Percentiles rank a stretch among this genome's conserved stretches.
These are phyloP conservation scores for Paramecium caudatum DNA, from an alignment of 73 alveolate genomes.

Conservation along the genomic window DNA sequence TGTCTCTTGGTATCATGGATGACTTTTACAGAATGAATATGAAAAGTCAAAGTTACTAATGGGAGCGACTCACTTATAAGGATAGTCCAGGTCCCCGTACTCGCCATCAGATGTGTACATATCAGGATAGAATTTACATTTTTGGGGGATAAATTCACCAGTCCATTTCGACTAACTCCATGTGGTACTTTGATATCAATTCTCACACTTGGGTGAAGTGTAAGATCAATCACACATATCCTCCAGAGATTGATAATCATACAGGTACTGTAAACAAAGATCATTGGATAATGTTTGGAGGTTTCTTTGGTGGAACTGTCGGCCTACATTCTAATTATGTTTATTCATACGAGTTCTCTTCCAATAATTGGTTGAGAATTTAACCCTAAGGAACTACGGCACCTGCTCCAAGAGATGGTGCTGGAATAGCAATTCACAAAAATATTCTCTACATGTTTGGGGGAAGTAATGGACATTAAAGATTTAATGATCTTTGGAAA, in stretches of 20 bases:
- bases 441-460: slow-evolving; percentile 71
- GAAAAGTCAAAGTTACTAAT: slow-evolving; percentile 5
- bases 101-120: slow-evolving; percentile 7
- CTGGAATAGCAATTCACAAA: slow-evolving; percentile 27
- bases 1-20: slow-evolving; percentile 69
- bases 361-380: slow-evolving; percentile 52
- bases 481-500: slow-evolving; percentile 74
- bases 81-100: slow-evolving; percentile 74
- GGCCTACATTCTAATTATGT: slow-evolving; percentile 70
- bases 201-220: not conserved
- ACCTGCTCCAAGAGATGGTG: slow-evolving; percentile 70
- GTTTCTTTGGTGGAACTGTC: slow-evolving; percentile 66
- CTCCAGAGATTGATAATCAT: slow-evolving; percentile 53
- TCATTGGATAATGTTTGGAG: slow-evolving; percentile 55
- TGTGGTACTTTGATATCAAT: slow-evolving; percentile 47
- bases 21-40: slow-evolving; percentile 72
- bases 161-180: slow-evolving; percentile 24
- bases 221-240: slow-evolving; percentile 50
- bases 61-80: slow-evolving; percentile 65
- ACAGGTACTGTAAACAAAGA: not conserved
- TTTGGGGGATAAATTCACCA: slow-evolving; percentile 58
- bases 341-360: slow-evolving; percentile 38
- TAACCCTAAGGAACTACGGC: slow-evolving; percentile 28
- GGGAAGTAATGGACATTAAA: slow-evolving; percentile 74
- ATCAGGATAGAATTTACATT: not conserved